Evolutionary conservation across 225 moss, liverwort and hornwort genomes (phyloP).

Genomic region (Thuidium tamariscinum): DNA sequence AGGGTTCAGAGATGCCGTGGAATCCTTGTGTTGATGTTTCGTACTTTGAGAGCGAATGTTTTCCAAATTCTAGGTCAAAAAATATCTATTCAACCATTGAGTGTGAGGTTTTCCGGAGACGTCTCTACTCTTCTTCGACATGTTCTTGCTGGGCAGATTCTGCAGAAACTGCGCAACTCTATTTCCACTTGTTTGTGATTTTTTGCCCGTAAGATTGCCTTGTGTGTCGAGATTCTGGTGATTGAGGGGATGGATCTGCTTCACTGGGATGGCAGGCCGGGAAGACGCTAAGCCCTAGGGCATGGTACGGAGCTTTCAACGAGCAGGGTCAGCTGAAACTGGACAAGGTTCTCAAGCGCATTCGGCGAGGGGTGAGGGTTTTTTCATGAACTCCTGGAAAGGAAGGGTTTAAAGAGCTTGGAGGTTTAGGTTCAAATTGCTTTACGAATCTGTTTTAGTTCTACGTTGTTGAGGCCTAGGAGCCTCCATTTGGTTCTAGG

Average conservation of each 20-base stretch:
- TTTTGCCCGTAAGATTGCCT: not conserved
- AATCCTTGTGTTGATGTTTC: not conserved
- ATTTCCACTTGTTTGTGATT: not conserved
- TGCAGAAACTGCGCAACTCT: not conserved
- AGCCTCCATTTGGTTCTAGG: not conserved
- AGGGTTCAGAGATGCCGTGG: not conserved
- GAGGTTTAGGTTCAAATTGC: not conserved
- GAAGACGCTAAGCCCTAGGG: constrained; percentile 83
- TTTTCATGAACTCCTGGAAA: not conserved
- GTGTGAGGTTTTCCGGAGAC: not conserved
- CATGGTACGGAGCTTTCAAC: constrained; percentile 76
- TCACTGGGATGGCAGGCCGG: constrained; percentile 43
- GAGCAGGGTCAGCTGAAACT: constrained; percentile 71
- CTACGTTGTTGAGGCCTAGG: not conserved
- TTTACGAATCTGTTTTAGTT: not conserved
- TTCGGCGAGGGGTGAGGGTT: constrained; percentile 81
- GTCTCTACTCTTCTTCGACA: not conserved
- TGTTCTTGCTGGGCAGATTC: not conserved
- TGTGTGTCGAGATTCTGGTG: not conserved
- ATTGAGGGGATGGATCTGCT: not conserved
- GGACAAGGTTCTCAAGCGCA: constrained; percentile 62
- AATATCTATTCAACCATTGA: not conserved
- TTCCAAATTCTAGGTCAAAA: not conserved
- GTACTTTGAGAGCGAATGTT: not conserved
- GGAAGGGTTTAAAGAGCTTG: not conserved